A percentile compares a stretch with the other conserved stretches of the same genome.
phyloP scores from a whole-genome alignment of 2,329 filamentous ascomycete species.

The Paecilomyces sp. region DNA sequence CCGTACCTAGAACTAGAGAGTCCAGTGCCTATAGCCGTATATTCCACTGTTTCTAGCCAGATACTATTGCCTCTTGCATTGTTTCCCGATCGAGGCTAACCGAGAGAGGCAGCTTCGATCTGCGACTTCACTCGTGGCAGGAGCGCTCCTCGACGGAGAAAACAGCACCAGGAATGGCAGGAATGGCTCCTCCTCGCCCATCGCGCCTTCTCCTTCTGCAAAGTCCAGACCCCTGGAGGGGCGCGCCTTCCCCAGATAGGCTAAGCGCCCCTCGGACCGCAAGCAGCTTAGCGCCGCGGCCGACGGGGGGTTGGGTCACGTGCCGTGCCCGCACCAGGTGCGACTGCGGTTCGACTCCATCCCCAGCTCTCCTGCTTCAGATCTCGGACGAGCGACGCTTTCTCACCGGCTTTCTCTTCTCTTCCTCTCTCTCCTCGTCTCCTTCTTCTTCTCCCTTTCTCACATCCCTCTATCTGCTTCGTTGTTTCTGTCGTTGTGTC shows the following conservation, averaged over 20 bases:
- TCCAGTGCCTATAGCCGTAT: no score
- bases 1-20: no score
- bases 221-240: not conserved
- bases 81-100: no score
- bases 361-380: not conserved
- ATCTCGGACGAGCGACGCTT: not conserved
- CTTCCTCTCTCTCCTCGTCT: not conserved
- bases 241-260: not conserved
- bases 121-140: no score
- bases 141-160: no score
- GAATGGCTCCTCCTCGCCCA: not conserved
- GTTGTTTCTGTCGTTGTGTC: not conserved
- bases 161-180: no score
- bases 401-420: not conserved
- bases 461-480: not conserved
- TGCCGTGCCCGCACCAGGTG: not conserved
- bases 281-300: not conserved
- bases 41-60: no score
- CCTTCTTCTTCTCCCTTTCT: not conserved
- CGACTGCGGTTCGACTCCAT: not conserved
- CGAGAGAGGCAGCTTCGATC: no score
- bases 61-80: not conserved
- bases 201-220: not conserved
- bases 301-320: not conserved
- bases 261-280: not conserved